Base-by-base conservation (phyloP, 2,329 filamentous ascomycete species). In the Colletotrichum eremochloae region DNA sequence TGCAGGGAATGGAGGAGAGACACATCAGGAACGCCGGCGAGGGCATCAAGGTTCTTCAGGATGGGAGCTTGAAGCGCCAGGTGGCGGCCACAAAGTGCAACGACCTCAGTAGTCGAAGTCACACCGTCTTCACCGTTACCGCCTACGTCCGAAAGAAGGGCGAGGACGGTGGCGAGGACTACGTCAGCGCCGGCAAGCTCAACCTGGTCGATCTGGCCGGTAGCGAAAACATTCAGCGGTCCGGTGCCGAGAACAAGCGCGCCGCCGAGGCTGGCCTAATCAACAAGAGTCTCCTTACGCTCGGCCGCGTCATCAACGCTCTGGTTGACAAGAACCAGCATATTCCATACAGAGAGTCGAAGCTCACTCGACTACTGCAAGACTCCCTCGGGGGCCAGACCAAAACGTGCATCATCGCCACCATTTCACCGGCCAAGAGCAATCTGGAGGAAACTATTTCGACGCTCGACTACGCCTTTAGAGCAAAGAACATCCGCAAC, bases 41-140 rank as follows among this genome's bases (percentile, higher is more conserved):
- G 63, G 96, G 96, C 73, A 95, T 99, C 82, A 93, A 94, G 82
- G 88, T 98, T 74, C 89, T 99, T 57, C 94, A 96, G 77, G 89
- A 92, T 75, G 97, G 96, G 74, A 98, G 95, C 81, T 88, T 96
- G 83, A 97, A 95, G 82, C 93, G 96, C 62, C 96, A 99, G 82
- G 96, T 99, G n/a, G 97, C 96, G 7, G 95, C 97, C 5, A 99
- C 96, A n/a, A 98, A 98, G 82, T 99, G 96, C 88, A 99, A 99
- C 81, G 96, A 99, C 78, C 90, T 98, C 67, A 98, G 95, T 82
- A 98, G 95, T 77, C 91, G 96, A 81, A 97, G 95, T 84, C 97
- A 99, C 80, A 99, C 96, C 0, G 93, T 99, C 31, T 99, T 99
- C 79, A 98, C 96, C 9, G 94, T 99, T 72, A 98, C 96, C 0